Evolutionary conservation across 495 filamentous ascomycete species (phyloP).

Genomic region (Penicillium bovifimosum): DNA sequence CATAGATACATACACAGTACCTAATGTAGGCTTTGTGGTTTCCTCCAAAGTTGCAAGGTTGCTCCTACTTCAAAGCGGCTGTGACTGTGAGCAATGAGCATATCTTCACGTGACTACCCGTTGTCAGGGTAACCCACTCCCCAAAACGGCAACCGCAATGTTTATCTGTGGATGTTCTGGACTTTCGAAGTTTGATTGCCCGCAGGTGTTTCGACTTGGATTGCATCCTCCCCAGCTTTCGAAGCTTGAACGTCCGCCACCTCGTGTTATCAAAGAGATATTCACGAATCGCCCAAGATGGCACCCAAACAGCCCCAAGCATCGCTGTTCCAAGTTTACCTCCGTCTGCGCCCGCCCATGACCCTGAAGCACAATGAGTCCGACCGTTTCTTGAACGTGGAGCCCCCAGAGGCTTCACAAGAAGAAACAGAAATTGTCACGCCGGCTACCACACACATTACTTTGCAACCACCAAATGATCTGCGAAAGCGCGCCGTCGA

Average conservation of each 20-base stretch:
- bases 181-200: constrained; percentile 3
- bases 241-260: constrained; percentile 1
- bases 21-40: no score
- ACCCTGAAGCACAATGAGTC: constrained; percentile 30
- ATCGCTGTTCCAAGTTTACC: constrained; percentile 85
- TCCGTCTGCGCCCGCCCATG: constrained; percentile 76
- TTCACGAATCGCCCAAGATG: constrained; percentile 10
- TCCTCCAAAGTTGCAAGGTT: no score
- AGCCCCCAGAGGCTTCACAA: constrained; percentile 42
- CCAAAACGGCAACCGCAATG: constrained; percentile 12
- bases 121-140: constrained; percentile 19
- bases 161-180: constrained; percentile 17
- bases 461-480: constrained; percentile 75
- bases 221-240: constrained; percentile 7
- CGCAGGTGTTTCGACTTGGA: constrained; percentile 1
- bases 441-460: constrained; percentile 70
- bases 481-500: constrained; percentile 78
- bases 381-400: constrained; percentile 77
- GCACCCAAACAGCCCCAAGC: constrained; percentile 43
- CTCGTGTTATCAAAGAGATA: not conserved
- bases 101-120: constrained; percentile 17
- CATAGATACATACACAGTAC: no score
- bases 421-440: constrained; percentile 31
- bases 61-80: no score
- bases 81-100: no score